phyloP scores from a whole-genome alignment of 1,139 yeast species.

The Lodderomyces pseudojiufengensis region DNA sequence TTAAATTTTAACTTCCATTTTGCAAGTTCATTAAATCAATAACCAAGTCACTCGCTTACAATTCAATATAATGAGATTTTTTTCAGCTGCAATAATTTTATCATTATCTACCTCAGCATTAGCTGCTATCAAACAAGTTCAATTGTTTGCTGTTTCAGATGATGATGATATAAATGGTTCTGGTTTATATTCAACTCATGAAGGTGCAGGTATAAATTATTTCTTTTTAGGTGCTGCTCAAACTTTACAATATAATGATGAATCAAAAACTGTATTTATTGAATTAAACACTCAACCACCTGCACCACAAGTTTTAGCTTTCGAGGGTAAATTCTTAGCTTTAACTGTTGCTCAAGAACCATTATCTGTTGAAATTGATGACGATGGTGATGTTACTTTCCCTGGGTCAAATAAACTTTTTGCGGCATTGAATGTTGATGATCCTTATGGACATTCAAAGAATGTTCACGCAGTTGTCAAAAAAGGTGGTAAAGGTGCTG shows the following conservation, averaged over 20 bases:
- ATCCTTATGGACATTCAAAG: constrained; percentile 41
- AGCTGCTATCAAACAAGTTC: constrained; percentile 17
- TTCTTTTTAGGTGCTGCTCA: constrained; percentile 25
- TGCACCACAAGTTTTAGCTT: constrained; percentile 9
- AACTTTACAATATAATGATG: constrained; percentile 51
- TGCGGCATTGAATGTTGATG: constrained; percentile 40
- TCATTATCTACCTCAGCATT: constrained; percentile 20
- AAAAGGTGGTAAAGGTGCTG: constrained; percentile 16
- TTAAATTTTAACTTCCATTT: too few relatives aligned
- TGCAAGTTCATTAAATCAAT: too few relatives aligned
- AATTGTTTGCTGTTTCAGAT: constrained; percentile 22
- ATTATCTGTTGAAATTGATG: constrained; percentile 16
- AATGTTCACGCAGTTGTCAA: constrained; percentile 21
- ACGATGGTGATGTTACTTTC: constrained; percentile 23
- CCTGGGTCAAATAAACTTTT: constrained; percentile 29
- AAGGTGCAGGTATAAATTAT: constrained; percentile 56
- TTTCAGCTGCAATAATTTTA: constrained; percentile 16
- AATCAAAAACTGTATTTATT: constrained; percentile 41
- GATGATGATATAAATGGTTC: constrained; percentile 20
- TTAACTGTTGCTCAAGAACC: constrained; percentile 16
- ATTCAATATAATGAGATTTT: constrained; percentile 17
- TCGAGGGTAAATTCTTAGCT: constrained; percentile 10
- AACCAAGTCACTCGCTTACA: constrained; percentile 6
- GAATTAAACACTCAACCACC: constrained; percentile 6
- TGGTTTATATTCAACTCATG: constrained; percentile 38